phyloP scores from a whole-genome alignment of 2,329 filamentous ascomycete genomes.

The Pseudogymnoascus pannorum region DNA sequence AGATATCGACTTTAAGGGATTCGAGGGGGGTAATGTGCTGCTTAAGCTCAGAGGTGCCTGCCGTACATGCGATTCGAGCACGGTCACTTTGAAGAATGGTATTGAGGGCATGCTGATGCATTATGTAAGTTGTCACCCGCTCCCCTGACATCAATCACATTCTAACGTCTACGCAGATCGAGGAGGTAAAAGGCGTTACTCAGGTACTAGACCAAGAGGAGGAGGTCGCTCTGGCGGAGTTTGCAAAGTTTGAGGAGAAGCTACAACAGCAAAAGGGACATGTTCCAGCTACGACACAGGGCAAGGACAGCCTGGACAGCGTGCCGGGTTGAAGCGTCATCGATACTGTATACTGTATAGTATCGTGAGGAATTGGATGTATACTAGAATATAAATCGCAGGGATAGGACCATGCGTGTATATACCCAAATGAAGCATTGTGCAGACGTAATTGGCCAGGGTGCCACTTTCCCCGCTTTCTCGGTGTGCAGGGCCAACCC shows the following conservation, averaged over 20 bases:
- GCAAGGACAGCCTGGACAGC: slow-evolving; percentile 5
- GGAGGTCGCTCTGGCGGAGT: slow-evolving; percentile 77
- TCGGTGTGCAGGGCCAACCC: neutral
- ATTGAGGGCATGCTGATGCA: slow-evolving; percentile 99
- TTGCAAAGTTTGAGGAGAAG: slow-evolving; percentile 92
- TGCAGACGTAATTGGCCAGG: neutral
- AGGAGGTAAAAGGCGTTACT: slow-evolving; percentile 87
- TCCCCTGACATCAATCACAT: neutral
- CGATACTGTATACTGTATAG: neutral
- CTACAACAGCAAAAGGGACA: slow-evolving; percentile 47
- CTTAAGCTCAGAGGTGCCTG: slow-evolving; percentile 89
- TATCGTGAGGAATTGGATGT: neutral
- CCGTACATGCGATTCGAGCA: slow-evolving; percentile 92
- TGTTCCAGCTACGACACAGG: slow-evolving; percentile 18
- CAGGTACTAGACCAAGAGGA: slow-evolving; percentile 91
- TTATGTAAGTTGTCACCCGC: slow-evolving; percentile 57
- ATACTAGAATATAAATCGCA: neutral
- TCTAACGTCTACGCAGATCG: slow-evolving; percentile 53
- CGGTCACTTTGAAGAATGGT: slow-evolving; percentile 92
- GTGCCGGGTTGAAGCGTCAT: neutral
- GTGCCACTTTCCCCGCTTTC: neutral
- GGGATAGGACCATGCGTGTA: slow-evolving; percentile 2
- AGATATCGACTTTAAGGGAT: slow-evolving; percentile 92
- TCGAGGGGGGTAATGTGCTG: slow-evolving; percentile 75
- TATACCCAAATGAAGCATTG: slow-evolving; percentile 4